Base-by-base conservation (phyloP, 345 rosid species). In the Moricandia arvensis region DNA sequence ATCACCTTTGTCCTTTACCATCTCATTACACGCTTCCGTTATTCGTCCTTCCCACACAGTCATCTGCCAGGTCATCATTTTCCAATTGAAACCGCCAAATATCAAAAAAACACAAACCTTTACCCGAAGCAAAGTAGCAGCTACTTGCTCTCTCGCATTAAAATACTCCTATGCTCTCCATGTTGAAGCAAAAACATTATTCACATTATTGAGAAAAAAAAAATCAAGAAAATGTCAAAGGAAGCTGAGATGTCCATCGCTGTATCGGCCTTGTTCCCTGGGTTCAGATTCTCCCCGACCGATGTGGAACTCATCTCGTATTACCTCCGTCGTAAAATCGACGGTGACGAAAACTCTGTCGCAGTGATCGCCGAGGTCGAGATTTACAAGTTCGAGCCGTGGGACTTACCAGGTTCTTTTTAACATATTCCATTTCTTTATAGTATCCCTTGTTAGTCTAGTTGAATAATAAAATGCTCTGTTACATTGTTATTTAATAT, bases 341-440 rank as follows among this genome's bases (percentile, higher is more conserved):
- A 88, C 4, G 96, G 97, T 4, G 73, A 73, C n/a, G 95, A 87
- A 15, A 72, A 81, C 59, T 83, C 89, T 12, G 91, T 91, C 1
- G 97, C 87, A 58, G 90, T 91, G 45, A 87, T 94, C 60, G 17
- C 91, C 0, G 90, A 90, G 68, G 76, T 94, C 18, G 97, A 94
- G 29, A 85, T 94, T 72, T 90, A 93, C 80, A 82, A 77, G 65
- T 66, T 80, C 51, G 97, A 91, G 83, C 96, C 98, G 2, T 91
- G 98, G 97, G 96, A 91, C 80, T 84, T 94, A 57, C 98, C 96
- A 65, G 96, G 97, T 93, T n/a, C n/a, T n/a, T n/a, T n/a, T n/a
- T n/a, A n/a, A n/a, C n/a, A n/a, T n/a, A n/a, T n/a, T n/a, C n/a
- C n/a, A n/a, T n/a, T n/a, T n/a, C n/a, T 60, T 33, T 57, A 26